phyloP scores from a whole-genome alignment of 2,329 filamentous ascomycete genomes.

The Colletotrichum sp. region DNA sequence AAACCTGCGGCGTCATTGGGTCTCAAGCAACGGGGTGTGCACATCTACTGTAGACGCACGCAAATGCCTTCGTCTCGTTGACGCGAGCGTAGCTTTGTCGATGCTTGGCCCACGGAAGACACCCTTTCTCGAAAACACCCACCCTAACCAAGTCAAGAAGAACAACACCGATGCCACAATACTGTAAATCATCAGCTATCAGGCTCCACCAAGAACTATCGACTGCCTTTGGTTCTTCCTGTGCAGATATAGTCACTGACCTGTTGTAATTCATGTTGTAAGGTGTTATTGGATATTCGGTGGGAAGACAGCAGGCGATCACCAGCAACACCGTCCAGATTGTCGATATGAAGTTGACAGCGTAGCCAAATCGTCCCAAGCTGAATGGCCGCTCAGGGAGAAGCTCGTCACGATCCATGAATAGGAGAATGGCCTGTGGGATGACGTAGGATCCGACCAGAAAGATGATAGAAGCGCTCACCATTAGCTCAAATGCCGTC shows the following conservation, averaged over 20 bases:
- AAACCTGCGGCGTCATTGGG: not conserved
- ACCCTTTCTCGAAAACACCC: not conserved
- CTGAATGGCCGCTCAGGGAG: conserved; percentile 28
- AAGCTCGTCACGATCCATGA: conserved; percentile 27
- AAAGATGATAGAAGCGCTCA: conserved; percentile 30
- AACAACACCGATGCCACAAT: not conserved
- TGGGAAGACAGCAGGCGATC: not conserved
- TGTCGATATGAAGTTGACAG: conserved; percentile 21
- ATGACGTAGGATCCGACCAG: conserved; percentile 28
- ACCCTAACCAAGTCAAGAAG: not conserved
- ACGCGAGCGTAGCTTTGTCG: not conserved
- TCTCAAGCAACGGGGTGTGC: not conserved
- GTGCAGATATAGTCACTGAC: not conserved
- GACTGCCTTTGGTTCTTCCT: too few relatives aligned
- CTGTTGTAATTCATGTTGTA: not conserved
- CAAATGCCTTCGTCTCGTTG: not conserved
- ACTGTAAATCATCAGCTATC: not conserved
- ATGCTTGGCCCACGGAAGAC: not conserved
- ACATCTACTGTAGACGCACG: not conserved
- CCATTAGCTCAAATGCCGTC: conserved; percentile 30
- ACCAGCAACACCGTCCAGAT: not conserved
- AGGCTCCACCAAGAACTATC: not conserved
- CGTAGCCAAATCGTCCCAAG: conserved; percentile 26
- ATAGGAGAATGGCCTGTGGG: conserved; percentile 29
- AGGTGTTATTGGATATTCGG: not conserved